Percentiles rank a stretch among this genome's conserved stretches.
Conservation (phyloP, 495 filamentous ascomycete species). For the Penicillium steckii region DNA sequence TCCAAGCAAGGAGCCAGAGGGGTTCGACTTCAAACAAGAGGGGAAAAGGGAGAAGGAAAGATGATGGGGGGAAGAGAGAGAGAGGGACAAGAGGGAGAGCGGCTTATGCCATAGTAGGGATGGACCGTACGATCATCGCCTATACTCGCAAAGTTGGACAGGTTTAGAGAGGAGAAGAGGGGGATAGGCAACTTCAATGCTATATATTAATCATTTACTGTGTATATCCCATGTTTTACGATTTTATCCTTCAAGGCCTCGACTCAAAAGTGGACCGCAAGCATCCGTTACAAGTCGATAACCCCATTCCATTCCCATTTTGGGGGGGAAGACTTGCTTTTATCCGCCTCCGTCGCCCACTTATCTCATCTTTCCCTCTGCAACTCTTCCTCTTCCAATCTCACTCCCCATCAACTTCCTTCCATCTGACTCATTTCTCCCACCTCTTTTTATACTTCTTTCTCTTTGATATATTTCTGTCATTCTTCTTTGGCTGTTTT, state of each 20-base stretch:
- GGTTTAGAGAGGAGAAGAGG: neutral
- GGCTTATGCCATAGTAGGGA: slow-evolving; percentile 23
- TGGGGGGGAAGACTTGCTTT: too few relatives aligned
- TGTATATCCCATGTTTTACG: too few relatives aligned
- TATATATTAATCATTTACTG: too few relatives aligned
- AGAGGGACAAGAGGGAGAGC: slow-evolving; percentile 12
- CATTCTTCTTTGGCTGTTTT: neutral
- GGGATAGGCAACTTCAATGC: neutral
- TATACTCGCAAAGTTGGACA: neutral
- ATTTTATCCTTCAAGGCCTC: too few relatives aligned
- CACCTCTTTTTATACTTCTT: slow-evolving; percentile 1
- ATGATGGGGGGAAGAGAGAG: neutral
- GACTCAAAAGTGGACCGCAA: slow-evolving; percentile 37
- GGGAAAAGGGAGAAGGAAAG: slow-evolving; percentile 11
- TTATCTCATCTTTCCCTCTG: slow-evolving; percentile 14
- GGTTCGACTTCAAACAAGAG: slow-evolving; percentile 16
- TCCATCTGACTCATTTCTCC: neutral
- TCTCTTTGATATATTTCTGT: neutral
- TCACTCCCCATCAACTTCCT: slow-evolving; percentile 1
- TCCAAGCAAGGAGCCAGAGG: slow-evolving; percentile 23
- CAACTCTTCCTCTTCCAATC: slow-evolving; percentile 6
- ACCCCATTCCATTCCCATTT: too few relatives aligned
- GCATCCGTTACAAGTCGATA: slow-evolving; percentile 34
- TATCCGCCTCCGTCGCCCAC: slow-evolving; percentile 15
- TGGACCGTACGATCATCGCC: slow-evolving; percentile 1